Conservation (phyloP, 441 rosid species). For the Jatropha podagrica region DNA sequence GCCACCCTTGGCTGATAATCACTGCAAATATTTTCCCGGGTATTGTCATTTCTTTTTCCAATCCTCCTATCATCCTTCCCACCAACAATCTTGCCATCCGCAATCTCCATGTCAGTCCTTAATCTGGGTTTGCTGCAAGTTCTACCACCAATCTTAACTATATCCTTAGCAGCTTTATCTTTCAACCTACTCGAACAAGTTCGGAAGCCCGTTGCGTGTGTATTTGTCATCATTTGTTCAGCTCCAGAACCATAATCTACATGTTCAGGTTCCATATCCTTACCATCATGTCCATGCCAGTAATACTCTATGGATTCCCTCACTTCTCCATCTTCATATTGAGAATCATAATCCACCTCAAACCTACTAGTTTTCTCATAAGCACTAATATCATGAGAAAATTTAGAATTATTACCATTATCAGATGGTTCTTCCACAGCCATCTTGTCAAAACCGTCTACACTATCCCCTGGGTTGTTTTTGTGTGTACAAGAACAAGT, state of each 20-base stretch:
- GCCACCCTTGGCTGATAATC: not conserved
- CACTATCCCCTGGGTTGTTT: slow-evolving; percentile 3
- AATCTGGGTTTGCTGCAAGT: not conserved
- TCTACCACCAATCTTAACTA: slow-evolving; percentile 8
- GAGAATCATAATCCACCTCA: slow-evolving; percentile 29
- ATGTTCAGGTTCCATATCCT: slow-evolving; percentile 13
- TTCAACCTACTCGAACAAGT: slow-evolving; percentile 16
- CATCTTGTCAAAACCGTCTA: slow-evolving; percentile 8
- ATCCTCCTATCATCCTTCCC: slow-evolving; percentile 2
- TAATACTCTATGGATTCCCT: slow-evolving; percentile 27
- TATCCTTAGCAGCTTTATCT: slow-evolving; percentile 13
- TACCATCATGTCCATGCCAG: slow-evolving; percentile 23
- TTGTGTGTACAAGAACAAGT: not conserved
- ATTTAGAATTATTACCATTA: slow-evolving; percentile 12
- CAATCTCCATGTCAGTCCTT: not conserved
- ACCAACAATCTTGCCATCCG: not conserved
- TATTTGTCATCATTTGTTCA: slow-evolving; percentile 10
- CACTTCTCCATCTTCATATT: slow-evolving; percentile 37
- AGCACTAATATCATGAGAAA: slow-evolving; percentile 15
- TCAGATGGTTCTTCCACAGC: slow-evolving; percentile 17
- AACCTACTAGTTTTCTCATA: slow-evolving; percentile 3
- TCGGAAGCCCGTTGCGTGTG: slow-evolving; percentile 4
- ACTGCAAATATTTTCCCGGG: slow-evolving; percentile 6
- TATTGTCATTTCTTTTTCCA: not conserved
- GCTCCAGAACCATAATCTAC: not conserved